Base-by-base conservation (phyloP, 306 rosid genomes). In the Corylus avellana region DNA sequence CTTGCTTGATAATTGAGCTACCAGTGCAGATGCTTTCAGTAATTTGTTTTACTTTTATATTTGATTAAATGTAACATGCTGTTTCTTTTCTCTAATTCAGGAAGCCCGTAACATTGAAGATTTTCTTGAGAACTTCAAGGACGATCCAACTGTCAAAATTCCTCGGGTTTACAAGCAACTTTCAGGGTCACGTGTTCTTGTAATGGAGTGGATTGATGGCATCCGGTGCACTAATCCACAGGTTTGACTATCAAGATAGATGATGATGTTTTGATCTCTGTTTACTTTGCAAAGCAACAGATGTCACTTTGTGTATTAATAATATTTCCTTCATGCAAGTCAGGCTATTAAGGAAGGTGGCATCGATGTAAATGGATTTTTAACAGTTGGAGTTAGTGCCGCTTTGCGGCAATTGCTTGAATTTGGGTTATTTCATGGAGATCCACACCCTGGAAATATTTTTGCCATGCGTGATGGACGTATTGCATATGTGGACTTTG, bases 171-270 rank as follows among this genome's bases (percentile, higher is more conserved):
- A 96, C 89, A 93, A 88, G 83, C 85, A 87, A 79, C 87, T 91
- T 84, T 96, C 81, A 70, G 98, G 99, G 77, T 53, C 89, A 50
- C 98, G 93, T 53, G 99, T 96, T 81, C 82, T 96, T 73, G 99
- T 96, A 49, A 96, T 96, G 99, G 99, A 96, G 85, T 96, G 98
- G 99, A 96, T 96, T 79, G 99, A 96, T 87, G 99, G 99, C 61
- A 89, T 96, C 67, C 89, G 99, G 84, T 90, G 99, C 87, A 96
- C 99, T 74, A 85, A 96, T 55, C 98, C 98, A 61, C 88, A 88
- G 99, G 99, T 96, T 87, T 70, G 85, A 48, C 82, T 79, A 76
- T 70, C 78, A 69, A 71, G 59, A 79, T 69, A 35, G 58, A 70
- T 57, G 88, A 70, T 72, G 70, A 72, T 80, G 18, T 64, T 73